Evolutionary conservation across 345 rosid species (phyloP).

Genomic region (Acer yangbiense): DNA sequence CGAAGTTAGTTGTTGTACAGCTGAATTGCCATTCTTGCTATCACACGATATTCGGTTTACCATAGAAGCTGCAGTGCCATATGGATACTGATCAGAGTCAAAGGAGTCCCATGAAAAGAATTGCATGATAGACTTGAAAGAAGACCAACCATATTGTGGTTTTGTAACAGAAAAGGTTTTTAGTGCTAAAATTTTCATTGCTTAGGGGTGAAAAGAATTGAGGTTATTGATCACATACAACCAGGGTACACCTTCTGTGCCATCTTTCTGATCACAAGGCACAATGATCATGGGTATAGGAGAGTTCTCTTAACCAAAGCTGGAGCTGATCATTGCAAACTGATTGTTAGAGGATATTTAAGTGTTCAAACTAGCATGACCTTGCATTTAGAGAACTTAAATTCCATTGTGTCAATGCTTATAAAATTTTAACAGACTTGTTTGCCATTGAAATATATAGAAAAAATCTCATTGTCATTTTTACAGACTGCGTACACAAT

Average conservation of each 20-base stretch:
- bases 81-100: conserved; percentile 40
- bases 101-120: conserved; percentile 33
- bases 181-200: conserved; percentile 1
- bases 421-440: not conserved
- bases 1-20: conserved; percentile 66
- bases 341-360: not conserved
- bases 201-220: not conserved
- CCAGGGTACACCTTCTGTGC: not conserved
- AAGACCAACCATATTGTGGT: conserved; percentile 3
- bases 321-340: not conserved
- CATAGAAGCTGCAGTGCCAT: conserved; percentile 84
- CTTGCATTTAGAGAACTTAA: not conserved
- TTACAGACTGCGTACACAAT: not conserved
- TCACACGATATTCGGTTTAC: conserved; percentile 77
- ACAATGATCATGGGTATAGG: not conserved
- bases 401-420: not conserved
- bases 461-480: not conserved
- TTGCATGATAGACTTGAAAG: conserved; percentile 22
- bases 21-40: conserved; percentile 38
- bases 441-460: not conserved
- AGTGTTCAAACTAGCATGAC: not conserved
- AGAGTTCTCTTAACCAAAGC: not conserved
- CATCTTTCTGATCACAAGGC: not conserved
- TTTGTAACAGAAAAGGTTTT: not conserved
- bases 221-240: not conserved